Percentiles rank a stretch among this genome's conserved stretches.
These are phyloP conservation scores for Aspergillus niger DNA, from an alignment of 2,329 filamentous ascomycete genomes.

Conservation along the genomic window DNA sequence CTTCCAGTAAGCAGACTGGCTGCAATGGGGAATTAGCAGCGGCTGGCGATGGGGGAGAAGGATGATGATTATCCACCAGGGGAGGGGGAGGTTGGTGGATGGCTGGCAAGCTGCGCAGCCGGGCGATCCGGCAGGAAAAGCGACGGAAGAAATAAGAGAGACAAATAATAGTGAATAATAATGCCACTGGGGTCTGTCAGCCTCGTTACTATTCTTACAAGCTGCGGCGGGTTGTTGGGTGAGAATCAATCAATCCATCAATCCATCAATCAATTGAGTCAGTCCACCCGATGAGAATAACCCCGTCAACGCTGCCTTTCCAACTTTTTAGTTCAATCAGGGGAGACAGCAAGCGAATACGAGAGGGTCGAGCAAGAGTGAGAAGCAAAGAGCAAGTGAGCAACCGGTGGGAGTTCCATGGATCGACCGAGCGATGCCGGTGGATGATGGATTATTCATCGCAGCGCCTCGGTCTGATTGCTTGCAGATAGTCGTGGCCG, in stretches of 20 bases:
- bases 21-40: constrained; percentile 1
- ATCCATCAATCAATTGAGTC: neutral
- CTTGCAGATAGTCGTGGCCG: neutral
- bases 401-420: neutral
- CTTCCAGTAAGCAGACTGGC: neutral
- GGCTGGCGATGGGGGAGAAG: neutral
- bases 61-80: neutral
- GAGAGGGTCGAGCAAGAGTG: neutral
- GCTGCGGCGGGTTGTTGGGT: neutral
- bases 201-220: neutral
- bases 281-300: no score
- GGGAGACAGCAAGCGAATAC: neutral
- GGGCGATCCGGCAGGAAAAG: neutral
- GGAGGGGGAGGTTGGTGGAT: neutral
- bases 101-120: neutral
- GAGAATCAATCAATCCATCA: neutral
- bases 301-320: no score
- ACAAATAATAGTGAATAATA: neutral
- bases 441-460: constrained; percentile 2
- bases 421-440: constrained; percentile 4
- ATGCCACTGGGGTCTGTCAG: neutral
- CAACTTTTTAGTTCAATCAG: no score
- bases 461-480: neutral
- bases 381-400: neutral
- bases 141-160: neutral